Evolutionary conservation across 768 basidiomycete genomes (phyloP).

Genomic region (Kwoniella dendrophila): DNA sequence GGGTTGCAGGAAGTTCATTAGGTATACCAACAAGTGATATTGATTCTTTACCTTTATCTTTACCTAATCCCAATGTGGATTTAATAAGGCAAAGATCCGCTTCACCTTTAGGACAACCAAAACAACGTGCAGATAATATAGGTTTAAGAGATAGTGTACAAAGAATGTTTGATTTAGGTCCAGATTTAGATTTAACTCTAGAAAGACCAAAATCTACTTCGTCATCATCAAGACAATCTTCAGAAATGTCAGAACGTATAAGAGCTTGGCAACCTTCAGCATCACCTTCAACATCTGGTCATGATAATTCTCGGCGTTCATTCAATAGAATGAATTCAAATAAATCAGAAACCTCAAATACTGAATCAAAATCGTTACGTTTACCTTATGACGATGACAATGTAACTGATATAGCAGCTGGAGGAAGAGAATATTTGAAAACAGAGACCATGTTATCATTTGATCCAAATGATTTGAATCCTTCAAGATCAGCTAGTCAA

Average conservation of each 20-base stretch:
- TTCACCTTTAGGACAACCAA: background rate
- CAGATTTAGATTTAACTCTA: conserved; percentile 24
- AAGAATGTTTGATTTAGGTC: conserved; percentile 43
- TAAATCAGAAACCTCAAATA: conserved; percentile 10
- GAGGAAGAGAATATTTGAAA: background rate
- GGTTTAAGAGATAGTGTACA: conserved; percentile 39
- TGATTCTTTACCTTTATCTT: background rate
- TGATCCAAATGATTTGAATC: conserved; percentile 53
- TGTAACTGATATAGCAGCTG: conserved; percentile 20
- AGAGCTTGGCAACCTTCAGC: conserved; percentile 36
- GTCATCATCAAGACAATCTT: background rate
- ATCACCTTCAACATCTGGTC: conserved; percentile 16
- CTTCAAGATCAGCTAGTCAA: conserved; percentile 52
- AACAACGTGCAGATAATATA: background rate
- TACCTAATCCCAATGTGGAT: background rate
- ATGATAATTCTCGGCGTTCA: conserved; percentile 26
- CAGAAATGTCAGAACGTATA: conserved; percentile 20
- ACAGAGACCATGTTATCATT: conserved; percentile 43
- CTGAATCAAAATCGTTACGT: background rate
- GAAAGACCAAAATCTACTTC: conserved; percentile 11
- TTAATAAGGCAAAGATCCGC: background rate
- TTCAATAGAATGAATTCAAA: conserved; percentile 36
- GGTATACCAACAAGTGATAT: conserved; percentile 25
- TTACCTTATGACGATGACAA: too few species aligned
- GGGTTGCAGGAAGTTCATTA: conserved; percentile 43